Conservation (phyloP, 768 basidiomycete genomes). For the Rhizopogon vesiculosus region DNA sequence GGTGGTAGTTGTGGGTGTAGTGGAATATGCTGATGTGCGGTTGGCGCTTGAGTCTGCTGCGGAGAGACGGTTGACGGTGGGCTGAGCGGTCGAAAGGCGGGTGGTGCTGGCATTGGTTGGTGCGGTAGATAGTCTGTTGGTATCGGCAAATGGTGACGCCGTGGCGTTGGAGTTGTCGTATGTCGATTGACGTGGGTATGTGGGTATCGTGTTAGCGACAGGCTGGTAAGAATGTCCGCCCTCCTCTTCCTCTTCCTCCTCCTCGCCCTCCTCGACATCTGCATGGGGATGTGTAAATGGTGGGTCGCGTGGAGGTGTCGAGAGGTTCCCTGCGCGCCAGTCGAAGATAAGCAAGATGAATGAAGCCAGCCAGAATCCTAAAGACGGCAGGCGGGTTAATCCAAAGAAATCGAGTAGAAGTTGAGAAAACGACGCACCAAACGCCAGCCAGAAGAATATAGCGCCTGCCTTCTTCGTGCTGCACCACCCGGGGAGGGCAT, state of each 20-base stretch:
- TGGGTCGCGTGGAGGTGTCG: slow-evolving; percentile 54
- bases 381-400: slow-evolving; percentile 2
- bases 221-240: slow-evolving; percentile 37
- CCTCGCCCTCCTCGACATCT: slow-evolving; percentile 46
- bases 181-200: slow-evolving; percentile 19
- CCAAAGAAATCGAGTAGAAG: background rate
- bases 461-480: slow-evolving; percentile 87
- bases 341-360: slow-evolving; percentile 61
- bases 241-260: slow-evolving; percentile 46
- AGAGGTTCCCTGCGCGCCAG: slow-evolving; percentile 68
- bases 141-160: slow-evolving; percentile 47
- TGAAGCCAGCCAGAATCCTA: slow-evolving; percentile 75
- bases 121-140: slow-evolving; percentile 42
- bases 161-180: slow-evolving; percentile 18
- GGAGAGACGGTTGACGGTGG: slow-evolving; percentile 20
- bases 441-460: slow-evolving; percentile 86
- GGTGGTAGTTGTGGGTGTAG: slow-evolving; percentile 27
- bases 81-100: slow-evolving; percentile 17
- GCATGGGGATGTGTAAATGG: slow-evolving; percentile 65
- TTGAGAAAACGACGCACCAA: slow-evolving; percentile 46
- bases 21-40: slow-evolving; percentile 16
- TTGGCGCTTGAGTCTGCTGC: slow-evolving; percentile 8
- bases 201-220: slow-evolving; percentile 25
- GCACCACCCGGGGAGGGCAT: slow-evolving; percentile 78
- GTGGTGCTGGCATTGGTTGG: slow-evolving; percentile 22